Evolutionary conservation across 805 yeast genomes (phyloP), one percentile per base, ranked within the genome.

Genomic region (Torulaspora indica): DNA sequence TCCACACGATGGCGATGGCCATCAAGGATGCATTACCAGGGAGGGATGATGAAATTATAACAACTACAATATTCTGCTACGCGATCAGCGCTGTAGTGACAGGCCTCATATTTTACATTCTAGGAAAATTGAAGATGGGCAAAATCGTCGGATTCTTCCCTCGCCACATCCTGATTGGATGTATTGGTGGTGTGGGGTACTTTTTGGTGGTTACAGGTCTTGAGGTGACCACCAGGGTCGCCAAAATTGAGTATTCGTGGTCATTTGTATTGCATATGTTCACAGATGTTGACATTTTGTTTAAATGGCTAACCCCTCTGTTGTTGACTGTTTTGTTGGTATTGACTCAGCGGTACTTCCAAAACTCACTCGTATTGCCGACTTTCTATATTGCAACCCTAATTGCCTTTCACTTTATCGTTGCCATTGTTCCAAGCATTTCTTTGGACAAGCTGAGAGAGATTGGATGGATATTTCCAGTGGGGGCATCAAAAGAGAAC

Each of bases 171-270:
- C 73, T 93, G 23, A 93, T 93, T 29, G 98, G 98, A 1, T 93
- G 98, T 62, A 90, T 93, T 55, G 98, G 98, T 31, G 98, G 98
- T 58, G 98, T 93, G 38, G 98, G 98, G 6, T 90, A 86, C 67
- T 93, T 93, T 65, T 71, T 93, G 39, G 70, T 89, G 1, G 82
- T 86, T 1, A 93, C 98, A 0, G 98, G 96, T 1, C 67, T 93
- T 23, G 97, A 91, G 58, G 96, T 93, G 1, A 76, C 87, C n/a
- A 81, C 96, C 0, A 72, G 95, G 46, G 65, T 86, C 25, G 85
- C 86, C 3, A 82, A 87, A 2, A 64, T 91, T 34, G 74, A 73
- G 40, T 90, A 87, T 60, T 74, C 79, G 46, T 60, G 69, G 56
- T 73, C 67, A 2, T 85, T 88, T 12, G 64, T 87, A 40, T 42